Base-by-base conservation (phyloP, 176 grass and related monocot species). In the Areca catechu region DNA sequence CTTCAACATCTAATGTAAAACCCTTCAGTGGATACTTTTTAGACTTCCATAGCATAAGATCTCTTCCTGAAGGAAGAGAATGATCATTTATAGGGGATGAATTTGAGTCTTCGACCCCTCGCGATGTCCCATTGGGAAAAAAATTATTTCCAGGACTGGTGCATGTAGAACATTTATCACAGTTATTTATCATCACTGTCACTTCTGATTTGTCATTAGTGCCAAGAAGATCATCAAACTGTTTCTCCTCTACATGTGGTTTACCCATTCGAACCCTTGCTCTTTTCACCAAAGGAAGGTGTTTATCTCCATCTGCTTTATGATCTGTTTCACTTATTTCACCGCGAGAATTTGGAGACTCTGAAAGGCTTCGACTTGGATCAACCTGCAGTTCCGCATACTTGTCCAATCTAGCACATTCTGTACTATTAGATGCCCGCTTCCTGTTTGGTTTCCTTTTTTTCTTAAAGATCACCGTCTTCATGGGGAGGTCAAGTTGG, bases 241-340 rank as follows among this genome's bases (percentile, higher is more conserved):
- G 27, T 10, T 28, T 19, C 60, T 68, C 78, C 54, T 81, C 81
- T 24, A 49, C 23, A 20, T 64, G 27, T 48, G 77, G 57, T 55
- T 83, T 91, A 65, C 80, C 83, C 92, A 97, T 97, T 20, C 92
- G 69, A 20, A 88, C 77, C 58, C 92, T 90, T 76, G 92, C 92
- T 80, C 92, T 90, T 73, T 97, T 97, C 51, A 97, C 92, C 77
- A 90, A 80, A 69, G 92, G 92, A 61, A 97, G 82, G 68, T 97
- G 83, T 15, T 91, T 83, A 69, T 91, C 86, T 70, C 86, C 92
- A 75, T 91, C 83, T 71, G 86, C 84, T 63, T 82, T 91, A 77
- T 75, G 78, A 63, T 54, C 37, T 22, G 4, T 28, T 18, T 54
- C 16, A 20, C 54, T 53, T 37, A 82, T 62, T 74, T 88, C 86